Conservation (phyloP, 768 basidiomycete genomes). For the Leucocoprinus birnbaumii region DNA sequence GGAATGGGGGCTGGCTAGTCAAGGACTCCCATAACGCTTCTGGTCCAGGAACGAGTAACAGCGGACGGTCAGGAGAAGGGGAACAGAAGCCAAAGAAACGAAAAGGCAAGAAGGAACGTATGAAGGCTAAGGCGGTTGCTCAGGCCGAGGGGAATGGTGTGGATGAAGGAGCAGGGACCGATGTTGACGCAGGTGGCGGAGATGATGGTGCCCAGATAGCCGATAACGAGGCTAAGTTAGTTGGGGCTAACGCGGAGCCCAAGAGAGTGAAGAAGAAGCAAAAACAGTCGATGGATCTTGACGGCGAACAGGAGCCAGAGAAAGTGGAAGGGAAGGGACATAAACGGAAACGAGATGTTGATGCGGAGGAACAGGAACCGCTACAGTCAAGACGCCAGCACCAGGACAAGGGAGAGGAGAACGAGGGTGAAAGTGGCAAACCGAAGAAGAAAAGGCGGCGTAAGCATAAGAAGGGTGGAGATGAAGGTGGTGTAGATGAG, state of each 20-base stretch:
- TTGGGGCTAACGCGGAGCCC: conserved; percentile 13
- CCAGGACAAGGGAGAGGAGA: background rate
- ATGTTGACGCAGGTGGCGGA: conserved; percentile 16
- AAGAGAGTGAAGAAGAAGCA: conserved; percentile 19
- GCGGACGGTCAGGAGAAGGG: conserved; percentile 15
- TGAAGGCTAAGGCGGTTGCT: conserved; percentile 11
- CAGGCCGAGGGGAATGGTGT: conserved; percentile 44
- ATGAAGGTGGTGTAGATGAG: conserved; percentile 9
- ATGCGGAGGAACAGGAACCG: conserved; percentile 20
- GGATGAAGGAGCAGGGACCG: background rate
- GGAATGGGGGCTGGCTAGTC: conserved; percentile 15
- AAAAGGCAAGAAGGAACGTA: conserved; percentile 35
- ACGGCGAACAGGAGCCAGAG: conserved; percentile 25
- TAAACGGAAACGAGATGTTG: conserved; percentile 18
- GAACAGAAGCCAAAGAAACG: conserved; percentile 30
- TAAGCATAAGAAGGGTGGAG: conserved; percentile 19
- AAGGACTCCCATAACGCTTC: conserved; percentile 14
- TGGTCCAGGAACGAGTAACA: conserved; percentile 13
- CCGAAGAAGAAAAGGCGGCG: conserved; percentile 17
- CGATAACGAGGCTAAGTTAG: conserved; percentile 13
- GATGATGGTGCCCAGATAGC: conserved; percentile 3
- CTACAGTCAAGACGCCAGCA: background rate
- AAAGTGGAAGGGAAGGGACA: conserved; percentile 20
- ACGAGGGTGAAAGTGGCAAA: conserved; percentile 3
- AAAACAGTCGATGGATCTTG: conserved; percentile 25